These are phyloP conservation scores for Alternaria gaisen DNA, from an alignment of 2,329 filamentous ascomycete species.

Conservation along the genomic window DNA sequence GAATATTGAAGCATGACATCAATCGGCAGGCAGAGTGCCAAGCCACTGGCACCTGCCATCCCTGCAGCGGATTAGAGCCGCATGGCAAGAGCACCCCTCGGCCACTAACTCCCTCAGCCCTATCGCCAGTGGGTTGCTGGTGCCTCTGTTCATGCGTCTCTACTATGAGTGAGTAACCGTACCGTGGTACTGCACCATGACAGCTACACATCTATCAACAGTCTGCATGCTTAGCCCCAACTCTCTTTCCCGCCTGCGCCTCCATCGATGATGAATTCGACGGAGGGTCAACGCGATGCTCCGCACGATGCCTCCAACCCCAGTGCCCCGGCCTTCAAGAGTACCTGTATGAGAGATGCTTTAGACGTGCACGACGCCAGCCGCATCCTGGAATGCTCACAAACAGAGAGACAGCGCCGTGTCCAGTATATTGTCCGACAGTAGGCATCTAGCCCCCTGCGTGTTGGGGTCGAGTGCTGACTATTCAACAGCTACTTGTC, in stretches of 20 bases:
- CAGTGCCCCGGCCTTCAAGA: not conserved
- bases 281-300: constrained; percentile 17
- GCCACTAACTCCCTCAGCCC: constrained; percentile 22
- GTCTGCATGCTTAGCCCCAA: constrained; percentile 7
- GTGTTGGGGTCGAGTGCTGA: constrained; percentile 5
- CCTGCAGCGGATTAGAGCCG: constrained; percentile 26
- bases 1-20: constrained; percentile 28
- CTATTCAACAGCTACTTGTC: constrained; percentile 70
- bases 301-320: not conserved
- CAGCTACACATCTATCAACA: constrained; percentile 3
- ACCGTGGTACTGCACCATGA: constrained; percentile 4
- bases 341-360: constrained; percentile 12
- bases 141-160: not conserved
- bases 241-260: not conserved
- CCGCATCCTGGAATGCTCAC: constrained; percentile 44
- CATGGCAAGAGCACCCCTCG: constrained; percentile 22
- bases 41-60: constrained; percentile 19
- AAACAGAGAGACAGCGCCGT: constrained; percentile 35
- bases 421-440: constrained; percentile 47
- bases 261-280: constrained; percentile 35
- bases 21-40: constrained; percentile 16
- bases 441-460: constrained; percentile 28
- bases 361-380: constrained; percentile 35
- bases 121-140: constrained; percentile 3
- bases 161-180: not conserved